phyloP scores from a whole-genome alignment of 163 green algal genomes.

The Chloroidium sp. region DNA sequence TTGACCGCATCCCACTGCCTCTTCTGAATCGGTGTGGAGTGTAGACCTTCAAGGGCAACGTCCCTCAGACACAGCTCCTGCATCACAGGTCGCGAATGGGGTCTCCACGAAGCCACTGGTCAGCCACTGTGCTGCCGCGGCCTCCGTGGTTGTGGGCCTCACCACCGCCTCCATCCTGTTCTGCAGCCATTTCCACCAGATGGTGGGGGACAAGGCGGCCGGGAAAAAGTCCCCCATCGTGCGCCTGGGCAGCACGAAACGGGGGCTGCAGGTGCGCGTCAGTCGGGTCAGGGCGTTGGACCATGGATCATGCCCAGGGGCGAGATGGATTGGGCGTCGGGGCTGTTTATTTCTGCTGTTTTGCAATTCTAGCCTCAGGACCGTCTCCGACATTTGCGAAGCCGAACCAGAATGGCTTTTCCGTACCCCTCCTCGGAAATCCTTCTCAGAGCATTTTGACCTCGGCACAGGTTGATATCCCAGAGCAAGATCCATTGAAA shows the following conservation, averaged over 20 bases:
- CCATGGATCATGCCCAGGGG: background rate
- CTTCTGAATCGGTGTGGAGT: background rate
- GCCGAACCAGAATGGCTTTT: no score
- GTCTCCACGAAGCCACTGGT: no score
- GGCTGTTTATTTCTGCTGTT: background rate
- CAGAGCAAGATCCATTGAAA: no score
- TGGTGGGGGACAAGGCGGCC: slow-evolving; percentile 61
- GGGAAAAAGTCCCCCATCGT: slow-evolving; percentile 88
- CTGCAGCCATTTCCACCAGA: slow-evolving; percentile 88
- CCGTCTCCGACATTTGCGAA: no score
- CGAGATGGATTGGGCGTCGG: background rate
- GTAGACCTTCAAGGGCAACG: no score
- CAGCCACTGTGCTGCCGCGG: background rate
- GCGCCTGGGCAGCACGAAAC: slow-evolving; percentile 47
- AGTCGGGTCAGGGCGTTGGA: background rate
- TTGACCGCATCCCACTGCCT: no score
- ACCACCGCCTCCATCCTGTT: slow-evolving; percentile 86
- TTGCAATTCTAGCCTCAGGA: background rate
- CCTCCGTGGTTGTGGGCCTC: slow-evolving; percentile 60
- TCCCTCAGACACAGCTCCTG: no score
- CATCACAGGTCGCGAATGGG: no score
- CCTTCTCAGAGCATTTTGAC: no score
- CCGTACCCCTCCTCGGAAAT: no score
- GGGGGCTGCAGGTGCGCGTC: slow-evolving; percentile 5
- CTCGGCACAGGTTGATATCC: no score